phyloP scores from a whole-genome alignment of 2,329 filamentous ascomycete genomes.

The Aspergillus caelatus region DNA sequence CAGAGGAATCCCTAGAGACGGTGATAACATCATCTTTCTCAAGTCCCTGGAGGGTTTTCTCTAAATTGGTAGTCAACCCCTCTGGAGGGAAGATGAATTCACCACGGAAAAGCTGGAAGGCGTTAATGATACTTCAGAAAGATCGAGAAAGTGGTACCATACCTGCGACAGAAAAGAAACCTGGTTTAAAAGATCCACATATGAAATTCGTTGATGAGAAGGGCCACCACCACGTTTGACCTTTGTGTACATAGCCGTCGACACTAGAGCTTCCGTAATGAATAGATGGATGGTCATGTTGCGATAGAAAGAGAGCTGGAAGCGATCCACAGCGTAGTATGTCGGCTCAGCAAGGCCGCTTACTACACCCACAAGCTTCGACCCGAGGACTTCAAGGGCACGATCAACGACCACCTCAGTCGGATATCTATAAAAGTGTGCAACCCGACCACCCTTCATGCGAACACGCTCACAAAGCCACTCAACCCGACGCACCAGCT shows the following conservation, averaged over 20 bases:
- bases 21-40: slow-evolving; percentile 78
- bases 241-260: slow-evolving; percentile 83
- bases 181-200: slow-evolving; percentile 72
- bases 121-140: slow-evolving; percentile 14
- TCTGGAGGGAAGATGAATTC: slow-evolving; percentile 97
- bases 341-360: slow-evolving; percentile 84
- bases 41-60: slow-evolving; percentile 75
- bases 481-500: slow-evolving; percentile 82
- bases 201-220: slow-evolving; percentile 75
- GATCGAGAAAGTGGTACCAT: slow-evolving; percentile 13
- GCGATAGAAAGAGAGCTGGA: slow-evolving; percentile 96
- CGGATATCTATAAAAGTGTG: slow-evolving; percentile 82
- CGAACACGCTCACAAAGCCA: slow-evolving; percentile 84
- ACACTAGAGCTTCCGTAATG: slow-evolving; percentile 88
- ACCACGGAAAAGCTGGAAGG: slow-evolving; percentile 74
- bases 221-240: slow-evolving; percentile 91
- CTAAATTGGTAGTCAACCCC: slow-evolving; percentile 77
- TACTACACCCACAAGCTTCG: slow-evolving; percentile 80
- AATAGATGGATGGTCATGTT: slow-evolving; percentile 99
- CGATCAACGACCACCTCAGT: slow-evolving; percentile 83
- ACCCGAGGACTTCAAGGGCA: slow-evolving; percentile 87
- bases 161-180: slow-evolving; percentile 81
- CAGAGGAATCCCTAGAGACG: slow-evolving; percentile 59
- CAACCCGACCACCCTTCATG: slow-evolving; percentile 86
- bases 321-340: slow-evolving; percentile 91